These are phyloP conservation scores for Trichothecium roseum DNA, from an alignment of 2,329 filamentous ascomycete genomes.

Conservation along the genomic window DNA sequence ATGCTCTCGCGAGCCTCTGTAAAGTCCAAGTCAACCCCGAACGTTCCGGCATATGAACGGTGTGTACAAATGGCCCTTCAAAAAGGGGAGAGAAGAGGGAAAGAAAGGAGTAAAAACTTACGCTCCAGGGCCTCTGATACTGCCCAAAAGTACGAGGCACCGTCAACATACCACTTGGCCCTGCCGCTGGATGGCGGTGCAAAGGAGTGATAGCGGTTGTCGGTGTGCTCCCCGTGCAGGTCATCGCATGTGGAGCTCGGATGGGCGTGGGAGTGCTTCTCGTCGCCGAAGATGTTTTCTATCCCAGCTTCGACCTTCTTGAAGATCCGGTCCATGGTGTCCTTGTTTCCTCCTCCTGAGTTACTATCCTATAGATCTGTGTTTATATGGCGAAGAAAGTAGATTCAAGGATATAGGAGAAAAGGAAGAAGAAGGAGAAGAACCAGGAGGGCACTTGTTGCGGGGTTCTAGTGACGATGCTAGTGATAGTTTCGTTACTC, in stretches of 20 bases:
- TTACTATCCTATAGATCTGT: too few species aligned
- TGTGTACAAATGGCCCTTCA: background rate
- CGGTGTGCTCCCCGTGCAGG: constrained; percentile 30
- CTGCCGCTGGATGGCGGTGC: constrained; percentile 62
- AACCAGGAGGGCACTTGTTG: too few species aligned
- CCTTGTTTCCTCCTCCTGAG: background rate
- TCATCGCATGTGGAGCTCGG: constrained; percentile 27
- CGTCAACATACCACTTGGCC: constrained; percentile 83
- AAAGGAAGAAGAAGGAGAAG: background rate
- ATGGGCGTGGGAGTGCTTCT: constrained; percentile 35
- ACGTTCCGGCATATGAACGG: background rate
- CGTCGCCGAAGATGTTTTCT: constrained; percentile 24
- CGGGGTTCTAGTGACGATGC: too few species aligned
- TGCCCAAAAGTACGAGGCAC: constrained; percentile 76
- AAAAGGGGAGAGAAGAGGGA: background rate
- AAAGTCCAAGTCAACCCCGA: too few species aligned
- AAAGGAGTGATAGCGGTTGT: constrained; percentile 56
- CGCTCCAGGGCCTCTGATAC: constrained; percentile 68
- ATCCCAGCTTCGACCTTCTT: constrained; percentile 32
- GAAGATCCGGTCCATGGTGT: constrained; percentile 22
- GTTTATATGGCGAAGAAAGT: too few species aligned
- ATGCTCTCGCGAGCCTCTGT: constrained; percentile 62
- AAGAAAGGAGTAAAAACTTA: constrained; percentile 14
- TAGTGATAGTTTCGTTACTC: too few species aligned
- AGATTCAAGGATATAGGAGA: background rate